Evolutionary conservation across 208 protist species (phyloP), one percentile per base, ranked within the genome.

Genomic region (Crithidia expoeki): DNA sequence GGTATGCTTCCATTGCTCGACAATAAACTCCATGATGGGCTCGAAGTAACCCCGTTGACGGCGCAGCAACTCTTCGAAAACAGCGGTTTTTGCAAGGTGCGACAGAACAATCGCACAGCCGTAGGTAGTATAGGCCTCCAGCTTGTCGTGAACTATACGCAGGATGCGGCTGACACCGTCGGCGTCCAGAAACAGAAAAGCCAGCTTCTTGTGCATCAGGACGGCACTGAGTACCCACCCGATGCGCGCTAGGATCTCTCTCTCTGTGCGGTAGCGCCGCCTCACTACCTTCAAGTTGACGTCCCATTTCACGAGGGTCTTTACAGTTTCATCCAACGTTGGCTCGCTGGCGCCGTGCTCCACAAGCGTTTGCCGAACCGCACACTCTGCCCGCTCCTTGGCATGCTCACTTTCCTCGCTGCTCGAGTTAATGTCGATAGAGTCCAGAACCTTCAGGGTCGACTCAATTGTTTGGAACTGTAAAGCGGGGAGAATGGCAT

Each of bases 401-500:
- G 71, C 71, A 6, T 59, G 62, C 55, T 68, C 55, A 23, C 12
- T 59, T 23, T 64, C 71, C 36, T 40, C 27, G 42, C 30, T 44
- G 21, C 71, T 49, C 7, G 71, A 25, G 28, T 27, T 44, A 33
- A 65, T 73, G 52, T 89, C 74, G 33, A 89, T 74, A 5, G 81
- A 85, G 65, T 92, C 82, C 27, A 96, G 42, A 19, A 94, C 76
- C 36, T 90, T 81, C 21, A 93, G 61, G 36, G 87, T 68, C 28
- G 83, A 82, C 51, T 94, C 86, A 21, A 94, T 84, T 3, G 86
- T 83, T 56, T 92, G 83, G 76, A 90, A 93, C 71, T 96, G 91
- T 34, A 94, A 57, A 27, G 80, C 68, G 11, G 82, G 85, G 21
- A 90, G 72, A 33, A 93, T 80, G 10, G 84, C 55, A 42, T 96